Evolutionary conservation across 2,329 filamentous ascomycete genomes (phyloP), one percentile per base, ranked within the genome.

Genomic region (Tricladium varicosporioides): DNA sequence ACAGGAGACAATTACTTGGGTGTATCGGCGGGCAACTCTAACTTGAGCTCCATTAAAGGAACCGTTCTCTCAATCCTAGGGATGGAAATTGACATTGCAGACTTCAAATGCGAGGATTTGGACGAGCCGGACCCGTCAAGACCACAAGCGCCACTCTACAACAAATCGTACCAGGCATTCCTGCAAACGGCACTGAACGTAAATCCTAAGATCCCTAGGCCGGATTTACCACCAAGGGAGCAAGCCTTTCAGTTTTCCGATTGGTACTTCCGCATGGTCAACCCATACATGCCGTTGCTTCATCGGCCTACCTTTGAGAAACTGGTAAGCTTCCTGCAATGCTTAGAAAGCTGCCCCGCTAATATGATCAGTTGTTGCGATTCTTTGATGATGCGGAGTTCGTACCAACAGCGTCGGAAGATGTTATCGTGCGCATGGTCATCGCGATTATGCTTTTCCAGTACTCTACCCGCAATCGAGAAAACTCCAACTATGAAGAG

Each of bases 381-480:
- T 81, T 91, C 53, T 92, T 92, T 68, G 86, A 91, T 65, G 86
- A 92, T 53, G 77, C 81, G 14, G 75, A 70, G 54, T 89, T 87
- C 69, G 76, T 80, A 51, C 81, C 88, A 1, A 80, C 82, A 0
- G 71, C 81, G 0, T 80, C 88, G 1, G 86, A 94, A 68, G 78
- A 80, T 1, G 87, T 90, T 43, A 83, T 84, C 56, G 79, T 92
- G 0, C 88, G 93, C 71, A 90, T 92, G 84, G 81, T 94, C 44
- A 86, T 94, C 57, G 87, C 89, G 10, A 86, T 85, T 50, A 88
- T 93, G 64, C 86, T 86, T 68, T 91, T 88, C 63, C 89, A 95
- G 65, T 89, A 86, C 58, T 86, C 87, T n/a, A 77, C 85, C 4
- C 80, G 89, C 16, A 92, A 91, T 64, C 76, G 78, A 59, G 78